Percentiles rank a stretch among this genome's conserved stretches.
Conservation (phyloP, 2,329 filamentous ascomycete genomes). For the Chalaropsis ovoidea region DNA sequence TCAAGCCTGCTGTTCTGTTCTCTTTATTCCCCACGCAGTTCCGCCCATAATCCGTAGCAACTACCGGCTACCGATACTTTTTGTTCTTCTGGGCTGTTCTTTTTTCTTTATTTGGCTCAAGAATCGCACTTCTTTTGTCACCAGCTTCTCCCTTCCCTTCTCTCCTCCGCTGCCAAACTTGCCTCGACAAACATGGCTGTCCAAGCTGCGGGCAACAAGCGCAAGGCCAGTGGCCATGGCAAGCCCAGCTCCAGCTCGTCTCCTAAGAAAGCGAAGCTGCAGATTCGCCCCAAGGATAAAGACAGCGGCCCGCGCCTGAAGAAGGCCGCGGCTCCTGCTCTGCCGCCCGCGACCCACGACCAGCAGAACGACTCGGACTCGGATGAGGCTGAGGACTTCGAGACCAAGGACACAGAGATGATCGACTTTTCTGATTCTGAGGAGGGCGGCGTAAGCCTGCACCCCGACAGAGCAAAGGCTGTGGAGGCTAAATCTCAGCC, state of each 20-base stretch:
- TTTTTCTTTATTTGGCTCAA: neutral
- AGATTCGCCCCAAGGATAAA: conserved; percentile 32
- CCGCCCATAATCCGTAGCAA: neutral
- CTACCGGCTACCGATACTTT: neutral
- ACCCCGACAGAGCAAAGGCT: conserved; percentile 32
- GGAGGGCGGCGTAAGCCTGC: conserved; percentile 44
- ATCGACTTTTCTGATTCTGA: conserved; percentile 43
- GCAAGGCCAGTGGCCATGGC: conserved; percentile 42
- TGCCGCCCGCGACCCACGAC: conserved; percentile 30
- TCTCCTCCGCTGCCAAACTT: conserved; percentile 18
- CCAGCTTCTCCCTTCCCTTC: conserved; percentile 14
- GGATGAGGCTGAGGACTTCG: conserved; percentile 34
- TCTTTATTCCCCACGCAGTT: neutral
- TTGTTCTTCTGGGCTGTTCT: neutral
- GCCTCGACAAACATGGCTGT: conserved; percentile 23
- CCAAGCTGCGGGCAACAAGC: conserved; percentile 44
- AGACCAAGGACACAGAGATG: conserved; percentile 37
- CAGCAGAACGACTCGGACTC: conserved; percentile 32
- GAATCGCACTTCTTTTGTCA: neutral
- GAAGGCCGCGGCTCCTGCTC: conserved; percentile 31
- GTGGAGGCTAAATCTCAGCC: conserved; percentile 30
- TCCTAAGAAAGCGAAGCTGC: conserved; percentile 44
- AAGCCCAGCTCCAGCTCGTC: conserved; percentile 39
- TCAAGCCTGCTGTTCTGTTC: conserved; percentile 1
- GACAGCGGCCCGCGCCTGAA: conserved; percentile 19